Evolutionary conservation across 495 filamentous ascomycete species (phyloP), one percentile per base, ranked within the genome.

Genomic region (Aspergillus avenaceus): DNA sequence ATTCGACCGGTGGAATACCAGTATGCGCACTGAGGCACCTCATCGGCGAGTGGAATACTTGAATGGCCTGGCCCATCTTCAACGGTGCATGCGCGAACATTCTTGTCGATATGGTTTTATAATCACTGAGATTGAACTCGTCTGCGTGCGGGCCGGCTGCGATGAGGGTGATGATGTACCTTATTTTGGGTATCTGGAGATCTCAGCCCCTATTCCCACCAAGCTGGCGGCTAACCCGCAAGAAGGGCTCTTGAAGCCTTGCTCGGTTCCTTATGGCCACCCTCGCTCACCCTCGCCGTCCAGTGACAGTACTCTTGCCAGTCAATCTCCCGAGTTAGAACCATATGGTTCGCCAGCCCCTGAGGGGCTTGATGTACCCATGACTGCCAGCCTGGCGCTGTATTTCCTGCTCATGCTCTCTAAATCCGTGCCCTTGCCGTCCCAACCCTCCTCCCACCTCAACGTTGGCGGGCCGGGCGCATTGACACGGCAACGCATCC

Each of bases 81-180:
- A 96, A 64, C 81, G 84, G 37, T 81, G 83, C 63, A 95, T 96
- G 91, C 87, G 91, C 65, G 89, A 93, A 69, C 88, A 95, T 66
- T 85, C 85, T 50, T 92, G 88, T 55, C 84, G 91, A 40, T 96
- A 96, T 65, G 91, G 91, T 25, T 96, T 95, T 74, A 92, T 96
- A 60, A 83, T 96, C 47, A 96, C 88, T 0, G 91, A 96, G 63
- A 95, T 95, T 60, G 91, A 96, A 71, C 85, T 96, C 11, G 83
- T 96, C 25, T 86, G 90, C 61, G 89, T 95, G 0, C 88, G 91
- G 42, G 87, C 87, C 46, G 86, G 85, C 27, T 81, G 76, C 47
- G 87, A 89, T 45, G 62, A 65, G 9, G 81, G 72, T 47, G 85
- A 85, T 52, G 67, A 69, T 18, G 80, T 83, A 3, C 91, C 91